Evolutionary conservation across 2,329 filamentous ascomycete species (phyloP).

Genomic region (Alternaria gaisen): DNA sequence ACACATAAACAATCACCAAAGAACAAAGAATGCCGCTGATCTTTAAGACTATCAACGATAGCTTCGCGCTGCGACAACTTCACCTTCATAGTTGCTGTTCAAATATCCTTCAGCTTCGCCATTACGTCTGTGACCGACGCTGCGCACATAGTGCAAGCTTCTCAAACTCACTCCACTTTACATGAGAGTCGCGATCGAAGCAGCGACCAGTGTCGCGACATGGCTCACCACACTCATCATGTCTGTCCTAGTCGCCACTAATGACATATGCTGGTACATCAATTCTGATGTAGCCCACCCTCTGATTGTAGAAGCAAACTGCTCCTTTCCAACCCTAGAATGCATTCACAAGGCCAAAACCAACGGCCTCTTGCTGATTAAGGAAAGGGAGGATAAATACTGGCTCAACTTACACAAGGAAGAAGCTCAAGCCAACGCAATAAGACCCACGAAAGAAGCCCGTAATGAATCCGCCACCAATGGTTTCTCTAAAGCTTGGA

Average conservation of each 20-base stretch:
- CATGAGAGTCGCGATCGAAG: not conserved
- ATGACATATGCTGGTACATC: constrained; percentile 1
- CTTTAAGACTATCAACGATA: not conserved
- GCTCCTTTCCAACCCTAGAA: not conserved
- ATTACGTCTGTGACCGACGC: not conserved
- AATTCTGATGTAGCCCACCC: not conserved
- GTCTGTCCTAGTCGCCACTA: not conserved
- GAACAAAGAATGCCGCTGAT: not conserved
- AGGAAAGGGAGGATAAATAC: not conserved
- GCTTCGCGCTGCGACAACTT: not conserved
- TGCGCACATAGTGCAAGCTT: not conserved
- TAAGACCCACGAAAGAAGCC: not conserved
- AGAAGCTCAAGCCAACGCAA: not conserved
- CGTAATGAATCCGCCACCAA: not conserved
- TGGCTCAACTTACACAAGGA: not conserved
- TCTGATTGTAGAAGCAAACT: not conserved
- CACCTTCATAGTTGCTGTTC: not conserved
- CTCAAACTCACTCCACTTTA: not conserved
- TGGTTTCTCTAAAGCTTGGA: not conserved
- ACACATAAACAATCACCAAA: not conserved
- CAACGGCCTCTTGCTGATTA: not conserved
- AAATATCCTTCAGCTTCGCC: not conserved
- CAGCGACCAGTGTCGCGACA: not conserved
- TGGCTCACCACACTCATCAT: not conserved
- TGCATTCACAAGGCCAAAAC: not conserved